phyloP scores from a whole-genome alignment of 139 green algal species.

The Closterium sp. region DNA sequence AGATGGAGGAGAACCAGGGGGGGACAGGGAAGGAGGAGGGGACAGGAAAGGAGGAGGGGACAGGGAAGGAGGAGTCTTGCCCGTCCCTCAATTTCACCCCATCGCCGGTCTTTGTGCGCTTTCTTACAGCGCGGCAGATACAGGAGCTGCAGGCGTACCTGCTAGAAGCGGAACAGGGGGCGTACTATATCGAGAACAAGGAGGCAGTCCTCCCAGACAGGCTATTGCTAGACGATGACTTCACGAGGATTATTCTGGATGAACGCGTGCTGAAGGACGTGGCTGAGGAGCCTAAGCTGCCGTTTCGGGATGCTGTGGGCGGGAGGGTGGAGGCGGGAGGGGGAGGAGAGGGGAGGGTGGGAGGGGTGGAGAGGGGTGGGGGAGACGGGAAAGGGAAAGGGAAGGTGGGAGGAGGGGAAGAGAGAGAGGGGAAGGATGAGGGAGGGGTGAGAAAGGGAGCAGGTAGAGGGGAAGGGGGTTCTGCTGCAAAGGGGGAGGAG shows the following conservation, averaged over 20 bases:
- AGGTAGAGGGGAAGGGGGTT: background rate
- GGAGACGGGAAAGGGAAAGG: background rate
- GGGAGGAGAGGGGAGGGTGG: background rate
- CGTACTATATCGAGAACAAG: background rate
- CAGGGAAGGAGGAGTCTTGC: background rate
- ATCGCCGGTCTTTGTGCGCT: slow-evolving; percentile 16
- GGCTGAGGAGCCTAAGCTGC: background rate
- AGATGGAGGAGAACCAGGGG: no score
- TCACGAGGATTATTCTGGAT: slow-evolving; percentile 6
- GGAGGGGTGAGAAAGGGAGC: background rate
- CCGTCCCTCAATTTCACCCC: background rate
- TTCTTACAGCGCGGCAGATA: slow-evolving; percentile 2
- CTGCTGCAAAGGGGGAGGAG: background rate
- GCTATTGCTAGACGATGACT: slow-evolving; percentile 23
- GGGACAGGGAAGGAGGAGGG: background rate
- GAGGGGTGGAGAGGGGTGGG: background rate
- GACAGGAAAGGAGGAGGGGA: background rate
- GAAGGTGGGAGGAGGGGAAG: no score
- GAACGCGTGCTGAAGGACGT: slow-evolving; percentile 30
- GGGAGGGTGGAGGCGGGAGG: background rate
- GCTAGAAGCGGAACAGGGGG: background rate
- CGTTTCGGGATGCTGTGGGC: background rate
- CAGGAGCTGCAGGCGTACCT: background rate
- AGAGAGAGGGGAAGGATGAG: background rate
- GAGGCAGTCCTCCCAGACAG: slow-evolving; percentile 24